Evolutionary conservation across 1,139 yeast species (phyloP), one percentile per base, ranked within the genome.

Genomic region (Yamadazyma triangularis): DNA sequence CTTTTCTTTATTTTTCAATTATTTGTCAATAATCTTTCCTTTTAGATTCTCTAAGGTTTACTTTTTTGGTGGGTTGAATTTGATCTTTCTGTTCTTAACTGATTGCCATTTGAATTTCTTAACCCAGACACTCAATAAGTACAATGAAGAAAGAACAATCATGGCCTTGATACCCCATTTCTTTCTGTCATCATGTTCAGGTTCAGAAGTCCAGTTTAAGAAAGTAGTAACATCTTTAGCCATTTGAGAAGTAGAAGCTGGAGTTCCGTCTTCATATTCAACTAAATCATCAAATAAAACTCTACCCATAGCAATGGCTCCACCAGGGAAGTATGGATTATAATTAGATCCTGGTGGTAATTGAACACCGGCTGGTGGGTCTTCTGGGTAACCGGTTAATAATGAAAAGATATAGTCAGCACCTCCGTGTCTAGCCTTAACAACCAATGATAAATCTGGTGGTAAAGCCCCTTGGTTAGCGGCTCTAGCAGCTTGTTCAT

Each of bases 251-350:
- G 98, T 82, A 36, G 97, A 80, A 38, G 98, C 97, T 35, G 95
- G 96, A 42, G 98, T 93, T 56, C 98, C 98, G 61, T 91, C 98
- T 60, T 91, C 98, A 66, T 81, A 91, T 73, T 91, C 99, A 45
- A 91, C 97, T 58, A 91, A 73, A 47, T 87, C 98, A 58, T 91
- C 98, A 51, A 88, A 91, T 64, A 91, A 75, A 40, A 89, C 97
- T 72, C 98, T 85, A 59, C 87, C 97, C 98, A 91, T 91, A 55
- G 96, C 97, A 73, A 91, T 89, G 30, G 96, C 75, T 48, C 98
- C 97, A 70, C 97, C 97, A 57, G 99, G 97, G 95, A 91, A 91
- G 76, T 91, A 91, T 58, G 98, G 98, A 77, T 93, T 93, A 72
- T 91, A 93, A 79, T 89, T 91, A 44, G 95, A 65, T 44, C 97